Conservation (phyloP, 306 rosid genomes). For the Nissolia schottii region DNA sequence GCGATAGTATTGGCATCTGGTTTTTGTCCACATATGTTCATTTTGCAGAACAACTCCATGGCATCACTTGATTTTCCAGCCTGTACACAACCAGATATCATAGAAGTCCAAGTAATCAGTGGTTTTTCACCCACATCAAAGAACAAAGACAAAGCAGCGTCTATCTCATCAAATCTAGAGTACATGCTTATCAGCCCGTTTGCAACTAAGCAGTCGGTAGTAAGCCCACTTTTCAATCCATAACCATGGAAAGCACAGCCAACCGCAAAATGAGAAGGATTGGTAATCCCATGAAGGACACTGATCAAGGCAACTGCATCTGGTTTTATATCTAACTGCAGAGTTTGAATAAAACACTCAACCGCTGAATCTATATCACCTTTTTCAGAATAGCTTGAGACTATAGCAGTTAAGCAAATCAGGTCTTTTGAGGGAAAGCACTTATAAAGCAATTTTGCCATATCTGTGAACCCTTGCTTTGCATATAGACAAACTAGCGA, state of each 20-base stretch:
- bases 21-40: conserved; percentile 46
- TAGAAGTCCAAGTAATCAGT: conserved; percentile 67
- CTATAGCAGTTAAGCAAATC: conserved; percentile 64
- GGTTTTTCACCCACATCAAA: conserved; percentile 39
- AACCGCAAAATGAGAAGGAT: conserved; percentile 42
- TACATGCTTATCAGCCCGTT: conserved; percentile 81
- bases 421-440: conserved; percentile 42
- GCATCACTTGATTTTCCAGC: conserved; percentile 66
- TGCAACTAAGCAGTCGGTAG: conserved; percentile 42
- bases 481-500: conserved; percentile 66
- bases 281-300: conserved; percentile 62
- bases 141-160: conserved; percentile 49
- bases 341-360: conserved; percentile 41
- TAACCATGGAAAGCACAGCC: conserved; percentile 64
- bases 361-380: conserved; percentile 44
- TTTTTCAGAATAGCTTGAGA: conserved; percentile 57
- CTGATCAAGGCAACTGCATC: conserved; percentile 71
- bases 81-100: conserved; percentile 74
- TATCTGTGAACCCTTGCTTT: conserved; percentile 37
- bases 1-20: conserved; percentile 66
- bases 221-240: conserved; percentile 57
- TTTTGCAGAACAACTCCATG: conserved; percentile 52
- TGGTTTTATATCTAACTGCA: conserved; percentile 43
- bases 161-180: conserved; percentile 58
- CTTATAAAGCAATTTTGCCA: conserved; percentile 46